phyloP scores from a whole-genome alignment of 352 stramenopile species.

The Albugo candida region DNA sequence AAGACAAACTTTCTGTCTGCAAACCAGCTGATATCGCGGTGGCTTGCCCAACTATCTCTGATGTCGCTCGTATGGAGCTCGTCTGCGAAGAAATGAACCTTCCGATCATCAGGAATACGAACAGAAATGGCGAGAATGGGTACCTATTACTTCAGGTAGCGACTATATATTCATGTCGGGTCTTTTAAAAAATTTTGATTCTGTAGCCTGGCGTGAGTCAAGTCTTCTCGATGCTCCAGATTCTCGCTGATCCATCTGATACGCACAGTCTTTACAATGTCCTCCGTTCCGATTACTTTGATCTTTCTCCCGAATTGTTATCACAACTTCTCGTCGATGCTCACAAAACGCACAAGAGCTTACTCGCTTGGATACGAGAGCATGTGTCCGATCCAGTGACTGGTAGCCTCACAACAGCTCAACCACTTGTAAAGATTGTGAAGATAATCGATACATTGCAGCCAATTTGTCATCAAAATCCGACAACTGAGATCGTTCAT shows the following conservation, averaged over 20 bases:
- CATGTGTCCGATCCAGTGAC: slow-evolving; percentile 6
- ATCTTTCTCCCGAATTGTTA: slow-evolving; percentile 28
- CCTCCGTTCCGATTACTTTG: slow-evolving; percentile 37
- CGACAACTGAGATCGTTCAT: slow-evolving; percentile 13
- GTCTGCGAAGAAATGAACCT: no score
- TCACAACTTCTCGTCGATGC: slow-evolving; percentile 49
- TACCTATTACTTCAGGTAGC: no score
- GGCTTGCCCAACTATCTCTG: background rate
- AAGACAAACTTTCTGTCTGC: background rate
- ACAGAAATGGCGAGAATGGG: no score
- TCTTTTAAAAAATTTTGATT: background rate
- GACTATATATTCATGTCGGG: no score
- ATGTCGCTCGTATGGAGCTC: background rate
- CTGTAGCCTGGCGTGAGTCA: slow-evolving; percentile 16
- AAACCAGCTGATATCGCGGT: no score
- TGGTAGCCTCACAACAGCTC: slow-evolving; percentile 1
- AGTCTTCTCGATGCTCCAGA: slow-evolving; percentile 44
- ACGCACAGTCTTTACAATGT: slow-evolving; percentile 63
- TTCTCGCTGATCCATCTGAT: slow-evolving; percentile 40
- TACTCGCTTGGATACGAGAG: background rate
- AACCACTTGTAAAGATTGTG: slow-evolving; percentile 2
- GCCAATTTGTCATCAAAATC: slow-evolving; percentile 19
- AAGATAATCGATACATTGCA: background rate
- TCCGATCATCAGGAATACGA: no score
- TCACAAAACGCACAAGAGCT: slow-evolving; percentile 9